Percentiles rank a stretch among this genome's conserved stretches.
Conservation (phyloP, 352 stramenopile genomes). For the Phytophthora pinifolia region DNA sequence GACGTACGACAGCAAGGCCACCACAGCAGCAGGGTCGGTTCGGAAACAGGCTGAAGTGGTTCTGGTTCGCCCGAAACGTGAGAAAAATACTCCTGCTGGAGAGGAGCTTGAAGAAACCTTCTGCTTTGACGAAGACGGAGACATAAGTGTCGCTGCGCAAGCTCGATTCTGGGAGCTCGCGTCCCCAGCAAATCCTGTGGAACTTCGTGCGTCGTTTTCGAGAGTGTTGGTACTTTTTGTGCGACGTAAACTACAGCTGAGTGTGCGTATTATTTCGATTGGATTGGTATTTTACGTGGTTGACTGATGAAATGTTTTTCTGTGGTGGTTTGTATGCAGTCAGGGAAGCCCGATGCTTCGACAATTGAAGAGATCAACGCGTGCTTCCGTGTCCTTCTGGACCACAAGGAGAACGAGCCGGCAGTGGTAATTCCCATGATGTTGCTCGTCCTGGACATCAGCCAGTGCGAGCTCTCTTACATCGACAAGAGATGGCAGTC, state of each 20-base stretch:
- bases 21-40: conserved; percentile 13
- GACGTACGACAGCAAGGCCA: conserved; percentile 29
- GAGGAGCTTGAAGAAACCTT: conserved; percentile 51
- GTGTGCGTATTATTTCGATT: conserved; percentile 21
- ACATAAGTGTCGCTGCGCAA: conserved; percentile 42
- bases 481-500: conserved; percentile 31
- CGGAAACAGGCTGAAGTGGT: conserved; percentile 17
- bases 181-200: conserved; percentile 10
- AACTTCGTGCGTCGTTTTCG: conserved; percentile 33
- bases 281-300: not conserved
- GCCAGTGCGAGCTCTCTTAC: conserved; percentile 34
- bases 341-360: conserved; percentile 15
- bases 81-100: not conserved
- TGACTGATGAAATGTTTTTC: conserved; percentile 1
- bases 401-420: conserved; percentile 29
- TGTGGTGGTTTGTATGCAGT: conserved; percentile 13
- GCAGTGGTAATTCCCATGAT: conserved; percentile 35
- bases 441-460: conserved; percentile 40
- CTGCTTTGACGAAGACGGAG: conserved; percentile 43
- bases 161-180: conserved; percentile 44
- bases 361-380: conserved; percentile 39
- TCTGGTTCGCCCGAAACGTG: conserved; percentile 20
- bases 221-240: conserved; percentile 41
- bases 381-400: conserved; percentile 33
- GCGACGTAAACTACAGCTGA: conserved; percentile 30